phyloP scores from a whole-genome alignment of 148 eudicot genomes.

The Limonium bicolor region DNA sequence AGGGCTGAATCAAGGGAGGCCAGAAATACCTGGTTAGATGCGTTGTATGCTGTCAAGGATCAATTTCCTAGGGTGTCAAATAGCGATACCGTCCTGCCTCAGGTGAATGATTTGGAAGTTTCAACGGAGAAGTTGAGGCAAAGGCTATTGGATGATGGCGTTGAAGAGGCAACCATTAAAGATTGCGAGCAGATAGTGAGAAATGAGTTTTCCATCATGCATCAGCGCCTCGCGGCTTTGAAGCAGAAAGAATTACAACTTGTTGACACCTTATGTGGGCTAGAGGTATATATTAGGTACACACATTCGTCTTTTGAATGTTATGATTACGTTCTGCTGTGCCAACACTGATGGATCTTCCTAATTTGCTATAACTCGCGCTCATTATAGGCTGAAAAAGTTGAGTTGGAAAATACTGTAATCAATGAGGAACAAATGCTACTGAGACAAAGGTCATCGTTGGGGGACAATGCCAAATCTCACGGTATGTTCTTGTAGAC shows the following conservation, averaged over 20 bases:
- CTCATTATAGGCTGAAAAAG: constrained; percentile 7
- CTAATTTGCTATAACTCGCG: too few relatives aligned
- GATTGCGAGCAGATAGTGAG: constrained; percentile 94
- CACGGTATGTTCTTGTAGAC: too few relatives aligned
- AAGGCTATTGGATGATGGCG: constrained; percentile 70
- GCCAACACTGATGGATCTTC: background rate
- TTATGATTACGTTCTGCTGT: background rate
- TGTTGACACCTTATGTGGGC: constrained; percentile 68
- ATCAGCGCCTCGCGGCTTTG: constrained; percentile 52
- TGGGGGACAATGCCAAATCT: too few relatives aligned
- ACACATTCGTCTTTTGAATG: background rate
- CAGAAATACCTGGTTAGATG: constrained; percentile 40
- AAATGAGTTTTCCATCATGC: constrained; percentile 55
- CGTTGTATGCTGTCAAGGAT: constrained; percentile 40
- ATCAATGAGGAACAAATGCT: too few relatives aligned
- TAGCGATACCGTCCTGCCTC: constrained; percentile 4
- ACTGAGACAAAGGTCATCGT: too few relatives aligned
- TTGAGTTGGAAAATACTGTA: constrained; percentile 5
- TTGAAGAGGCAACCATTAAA: constrained; percentile 52
- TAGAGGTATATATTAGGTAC: too few relatives aligned
- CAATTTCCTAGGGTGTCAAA: constrained; percentile 45
- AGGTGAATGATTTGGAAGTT: background rate
- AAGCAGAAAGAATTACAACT: constrained; percentile 62
- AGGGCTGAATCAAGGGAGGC: constrained; percentile 53
- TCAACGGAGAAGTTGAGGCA: constrained; percentile 65